Percentiles rank a stretch among this genome's conserved stretches.
These are phyloP conservation scores for Lizonia empirigonia DNA, from an alignment of 2,329 filamentous ascomycete species.

Conservation along the genomic window DNA sequence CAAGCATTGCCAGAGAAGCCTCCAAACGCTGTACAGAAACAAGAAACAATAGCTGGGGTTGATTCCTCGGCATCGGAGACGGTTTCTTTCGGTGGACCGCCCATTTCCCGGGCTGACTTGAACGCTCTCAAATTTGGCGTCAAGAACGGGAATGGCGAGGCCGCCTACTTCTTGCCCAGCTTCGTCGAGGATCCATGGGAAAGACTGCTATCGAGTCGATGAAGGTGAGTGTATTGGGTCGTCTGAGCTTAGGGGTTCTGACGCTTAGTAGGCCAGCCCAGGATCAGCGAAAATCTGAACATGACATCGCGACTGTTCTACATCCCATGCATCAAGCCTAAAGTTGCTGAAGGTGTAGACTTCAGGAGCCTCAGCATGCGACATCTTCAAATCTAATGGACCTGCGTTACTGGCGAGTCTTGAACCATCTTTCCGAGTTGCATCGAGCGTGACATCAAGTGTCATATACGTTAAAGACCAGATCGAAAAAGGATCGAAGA, in stretches of 20 bases:
- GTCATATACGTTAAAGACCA: neutral
- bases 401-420: too few relatives aligned
- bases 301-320: neutral
- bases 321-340: neutral
- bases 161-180: slow-evolving; percentile 70
- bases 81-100: slow-evolving; percentile 39
- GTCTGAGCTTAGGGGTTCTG: neutral
- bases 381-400: neutral
- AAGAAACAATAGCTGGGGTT: neutral
- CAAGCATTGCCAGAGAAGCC: slow-evolving; percentile 32
- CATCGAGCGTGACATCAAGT: neutral
- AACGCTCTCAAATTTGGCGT: slow-evolving; percentile 49
- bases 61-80: slow-evolving; percentile 17
- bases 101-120: slow-evolving; percentile 38
- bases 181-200: slow-evolving; percentile 77
- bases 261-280: neutral
- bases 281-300: neutral
- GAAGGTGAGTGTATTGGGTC: neutral
- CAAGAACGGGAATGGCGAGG: slow-evolving; percentile 62
- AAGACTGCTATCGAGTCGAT: slow-evolving; percentile 15
- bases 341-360: neutral
- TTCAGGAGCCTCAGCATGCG: neutral
- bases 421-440: too few relatives aligned
- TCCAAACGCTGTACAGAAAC: neutral
- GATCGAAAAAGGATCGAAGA: neutral